These are phyloP conservation scores for Celoporthe dispersa DNA, from an alignment of 2,329 filamentous ascomycete species.

Conservation along the genomic window DNA sequence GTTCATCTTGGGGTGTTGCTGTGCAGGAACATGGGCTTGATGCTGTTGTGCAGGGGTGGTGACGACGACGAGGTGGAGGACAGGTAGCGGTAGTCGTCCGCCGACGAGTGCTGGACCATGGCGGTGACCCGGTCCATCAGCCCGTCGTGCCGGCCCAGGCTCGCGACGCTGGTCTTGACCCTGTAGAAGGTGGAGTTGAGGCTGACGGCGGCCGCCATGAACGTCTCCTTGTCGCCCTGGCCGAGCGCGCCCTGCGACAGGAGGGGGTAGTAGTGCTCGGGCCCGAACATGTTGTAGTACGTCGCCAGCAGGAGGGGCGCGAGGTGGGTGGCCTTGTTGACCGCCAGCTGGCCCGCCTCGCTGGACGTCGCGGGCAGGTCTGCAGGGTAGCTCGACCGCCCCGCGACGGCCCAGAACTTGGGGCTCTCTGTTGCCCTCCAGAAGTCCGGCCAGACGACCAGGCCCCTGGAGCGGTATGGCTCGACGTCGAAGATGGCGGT, in stretches of 20 bases:
- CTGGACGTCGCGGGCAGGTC: slow-evolving; percentile 29
- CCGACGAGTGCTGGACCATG: slow-evolving; percentile 40
- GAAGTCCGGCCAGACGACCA: slow-evolving; percentile 63
- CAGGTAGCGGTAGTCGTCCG: slow-evolving; percentile 35
- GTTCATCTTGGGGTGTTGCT: slow-evolving; percentile 44
- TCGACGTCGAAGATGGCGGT: slow-evolving; percentile 52
- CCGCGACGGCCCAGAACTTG: slow-evolving; percentile 50
- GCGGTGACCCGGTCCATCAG: slow-evolving; percentile 33
- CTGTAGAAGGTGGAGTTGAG: slow-evolving; percentile 46
- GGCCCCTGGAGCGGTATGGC: slow-evolving; percentile 54
- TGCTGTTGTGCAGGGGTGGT: slow-evolving; percentile 25
- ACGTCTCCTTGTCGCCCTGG: slow-evolving; percentile 55
- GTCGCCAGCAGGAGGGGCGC: slow-evolving; percentile 52
- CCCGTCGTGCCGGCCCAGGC: slow-evolving; percentile 40
- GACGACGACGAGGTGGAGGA: slow-evolving; percentile 6
- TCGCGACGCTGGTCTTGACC: slow-evolving; percentile 40
- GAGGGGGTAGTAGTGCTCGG: slow-evolving; percentile 54
- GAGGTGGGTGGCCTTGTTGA: slow-evolving; percentile 52
- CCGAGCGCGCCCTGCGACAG: slow-evolving; percentile 48
- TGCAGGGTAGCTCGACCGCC: slow-evolving; percentile 38
- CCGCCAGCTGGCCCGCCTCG: slow-evolving; percentile 53
- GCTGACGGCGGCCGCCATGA: slow-evolving; percentile 48
- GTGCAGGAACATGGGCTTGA: slow-evolving; percentile 42
- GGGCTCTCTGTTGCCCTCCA: slow-evolving; percentile 49
- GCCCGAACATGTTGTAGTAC: slow-evolving; percentile 62